Base-by-base conservation (phyloP, 352 stramenopile species). In the Phytophthora hibernalis region DNA sequence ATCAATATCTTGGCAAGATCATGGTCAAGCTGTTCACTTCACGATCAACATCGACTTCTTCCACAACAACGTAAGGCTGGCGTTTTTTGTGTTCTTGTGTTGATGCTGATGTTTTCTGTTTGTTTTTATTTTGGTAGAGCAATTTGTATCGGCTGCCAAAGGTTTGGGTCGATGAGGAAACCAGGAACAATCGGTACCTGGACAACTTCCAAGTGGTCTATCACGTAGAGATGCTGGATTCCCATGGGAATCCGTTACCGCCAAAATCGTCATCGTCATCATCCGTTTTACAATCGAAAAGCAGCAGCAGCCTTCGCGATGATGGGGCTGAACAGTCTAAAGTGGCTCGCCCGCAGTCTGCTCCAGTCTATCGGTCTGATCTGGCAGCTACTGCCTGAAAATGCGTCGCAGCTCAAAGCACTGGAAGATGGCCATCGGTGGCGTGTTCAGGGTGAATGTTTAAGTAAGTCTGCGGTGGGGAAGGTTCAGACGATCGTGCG, bases 21-120 rank as follows among this genome's bases (percentile, higher is more conserved):
- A 85, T 92, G 54, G 78, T 88, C 43, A 89, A 91, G 58, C 90
- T 95, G 80, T 93, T 93, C 87, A 95, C 72, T 86, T 95, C 44
- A 92, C 83, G 12, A 90, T 95, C 55, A 87, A 93, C 61, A 95
- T 85, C 2, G 85, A 92, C 48, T 93, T 93, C 60, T 83, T 92
- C 45, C 83, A 84, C 53, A 85, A 87, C 48, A 71, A 85, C 43
- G 83, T 92, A 76, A 58, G 77, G 5, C 8, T 47, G 16, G 0
- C 15, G n/a, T 8, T 12, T 79, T 9, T 54, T n/a, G 42, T 44
- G 33, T 16, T 56, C 20, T 30, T 38, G 42, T 59, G 26, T 35
- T 53, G 37, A n/a, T n/a, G n/a, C n/a, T n/a, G n/a, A n/a, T n/a
- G n/a, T n/a, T n/a, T n/a, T n/a, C n/a, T n/a, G n/a, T n/a, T n/a